Evolutionary conservation across 1,284 basidiomycete species (phyloP).

Genomic region (Ceratobasidium sp.): DNA sequence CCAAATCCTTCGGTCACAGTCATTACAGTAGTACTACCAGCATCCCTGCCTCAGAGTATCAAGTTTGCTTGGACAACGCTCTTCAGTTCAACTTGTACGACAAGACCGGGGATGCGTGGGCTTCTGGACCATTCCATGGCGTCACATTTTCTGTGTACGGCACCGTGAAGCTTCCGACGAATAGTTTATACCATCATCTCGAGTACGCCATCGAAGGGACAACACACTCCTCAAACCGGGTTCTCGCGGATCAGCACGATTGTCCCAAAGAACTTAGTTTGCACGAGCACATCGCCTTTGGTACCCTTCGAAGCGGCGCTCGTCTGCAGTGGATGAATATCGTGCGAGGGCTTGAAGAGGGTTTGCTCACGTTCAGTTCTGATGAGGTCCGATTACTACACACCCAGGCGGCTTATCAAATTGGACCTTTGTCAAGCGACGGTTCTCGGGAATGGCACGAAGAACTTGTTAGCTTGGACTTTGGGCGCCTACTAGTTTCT

Average conservation of each 20-base stretch:
- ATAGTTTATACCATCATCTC: constrained; percentile 51
- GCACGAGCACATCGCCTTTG: constrained; percentile 58
- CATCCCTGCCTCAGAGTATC: constrained; percentile 47
- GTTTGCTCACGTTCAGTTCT: constrained; percentile 51
- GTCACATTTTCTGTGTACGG: constrained; percentile 47
- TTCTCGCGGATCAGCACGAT: constrained; percentile 54
- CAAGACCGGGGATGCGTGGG: constrained; percentile 37
- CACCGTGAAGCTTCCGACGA: constrained; percentile 48
- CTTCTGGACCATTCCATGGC: constrained; percentile 38
- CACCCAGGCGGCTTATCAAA: constrained; percentile 51
- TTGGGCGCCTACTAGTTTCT: constrained; percentile 7
- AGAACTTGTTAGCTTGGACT: constrained; percentile 8
- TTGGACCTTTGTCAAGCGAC: constrained; percentile 23
- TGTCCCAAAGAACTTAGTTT: constrained; percentile 52
- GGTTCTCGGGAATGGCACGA: constrained; percentile 28
- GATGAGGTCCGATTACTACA: constrained; percentile 54
- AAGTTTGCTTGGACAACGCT: constrained; percentile 52
- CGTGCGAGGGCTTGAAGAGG: constrained; percentile 52
- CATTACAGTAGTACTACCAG: constrained; percentile 50
- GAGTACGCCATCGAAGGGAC: constrained; percentile 53
- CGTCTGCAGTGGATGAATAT: constrained; percentile 60
- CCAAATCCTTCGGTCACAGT: constrained; percentile 53
- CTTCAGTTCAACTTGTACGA: constrained; percentile 47
- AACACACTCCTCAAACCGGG: constrained; percentile 54
- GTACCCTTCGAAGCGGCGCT: constrained; percentile 54